These are phyloP conservation scores for Coemansia aciculifera DNA, from an alignment of 192 early-diverging fungal genomes.

Conservation along the genomic window DNA sequence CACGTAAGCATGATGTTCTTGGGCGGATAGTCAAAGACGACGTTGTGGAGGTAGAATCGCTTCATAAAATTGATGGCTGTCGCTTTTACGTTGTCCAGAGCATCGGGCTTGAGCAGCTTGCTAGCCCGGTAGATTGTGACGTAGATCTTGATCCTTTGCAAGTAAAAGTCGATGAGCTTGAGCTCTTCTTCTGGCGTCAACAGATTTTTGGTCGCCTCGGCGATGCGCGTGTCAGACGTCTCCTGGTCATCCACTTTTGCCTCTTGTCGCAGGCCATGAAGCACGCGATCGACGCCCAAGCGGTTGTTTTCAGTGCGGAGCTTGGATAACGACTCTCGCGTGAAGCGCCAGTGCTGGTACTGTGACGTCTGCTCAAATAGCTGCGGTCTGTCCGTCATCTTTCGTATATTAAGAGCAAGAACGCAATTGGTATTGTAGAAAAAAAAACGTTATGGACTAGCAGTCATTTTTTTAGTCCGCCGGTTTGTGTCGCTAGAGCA, in stretches of 20 bases:
- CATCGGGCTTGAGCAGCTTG: constrained; percentile 29
- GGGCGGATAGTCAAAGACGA: constrained; percentile 79
- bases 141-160: constrained; percentile 29
- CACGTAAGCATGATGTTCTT: constrained; percentile 77
- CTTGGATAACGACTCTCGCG: constrained; percentile 55
- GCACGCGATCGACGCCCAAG: constrained; percentile 60
- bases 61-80: constrained; percentile 81
- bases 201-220: constrained; percentile 44
- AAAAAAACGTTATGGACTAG: not conserved
- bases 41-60: constrained; percentile 77
- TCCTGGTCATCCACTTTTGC: constrained; percentile 31
- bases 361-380: constrained; percentile 73
- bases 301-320: constrained; percentile 61
- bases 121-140: constrained; percentile 25
- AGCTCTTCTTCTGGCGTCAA: constrained; percentile 49
- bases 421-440: not conserved
- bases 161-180: constrained; percentile 44
- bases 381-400: constrained; percentile 25
- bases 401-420: not conserved
- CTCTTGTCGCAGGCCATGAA: constrained; percentile 60
- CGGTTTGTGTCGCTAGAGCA: not conserved
- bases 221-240: constrained; percentile 25
- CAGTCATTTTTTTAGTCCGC: not conserved
- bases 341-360: constrained; percentile 73
- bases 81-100: constrained; percentile 57